Conservation (phyloP, 768 basidiomycete genomes). For the Pisolithus sp. region DNA sequence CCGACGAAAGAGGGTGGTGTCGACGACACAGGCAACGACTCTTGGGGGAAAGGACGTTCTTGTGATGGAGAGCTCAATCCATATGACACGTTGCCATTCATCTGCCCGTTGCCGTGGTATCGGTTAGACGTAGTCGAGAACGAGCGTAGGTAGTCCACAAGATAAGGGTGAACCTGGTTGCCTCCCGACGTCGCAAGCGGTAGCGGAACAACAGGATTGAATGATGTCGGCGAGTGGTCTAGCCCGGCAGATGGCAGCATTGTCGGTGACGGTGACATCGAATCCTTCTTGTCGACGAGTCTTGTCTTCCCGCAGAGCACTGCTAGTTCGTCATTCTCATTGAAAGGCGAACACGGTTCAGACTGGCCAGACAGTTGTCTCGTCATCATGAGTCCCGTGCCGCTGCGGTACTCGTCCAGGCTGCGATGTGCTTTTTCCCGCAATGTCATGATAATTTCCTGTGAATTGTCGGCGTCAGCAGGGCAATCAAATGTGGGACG, state of each 20-base stretch:
- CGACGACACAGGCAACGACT: slow-evolving; percentile 19
- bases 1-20: neutral
- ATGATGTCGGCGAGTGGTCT: slow-evolving; percentile 65
- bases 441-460: slow-evolving; percentile 61
- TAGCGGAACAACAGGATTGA: slow-evolving; percentile 66
- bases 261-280: slow-evolving; percentile 38
- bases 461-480: slow-evolving; percentile 1
- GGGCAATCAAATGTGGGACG: neutral
- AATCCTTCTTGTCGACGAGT: slow-evolving; percentile 56
- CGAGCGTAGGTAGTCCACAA: slow-evolving; percentile 63
- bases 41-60: slow-evolving; percentile 8
- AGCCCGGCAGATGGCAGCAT: slow-evolving; percentile 29
- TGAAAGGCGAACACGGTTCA: slow-evolving; percentile 39
- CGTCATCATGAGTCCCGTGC: slow-evolving; percentile 41
- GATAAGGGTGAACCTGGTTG: slow-evolving; percentile 52
- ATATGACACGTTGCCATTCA: slow-evolving; percentile 15
- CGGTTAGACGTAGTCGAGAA: slow-evolving; percentile 35
- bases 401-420: slow-evolving; percentile 57
- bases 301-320: slow-evolving; percentile 63
- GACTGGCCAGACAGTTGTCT: slow-evolving; percentile 27
- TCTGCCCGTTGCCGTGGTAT: slow-evolving; percentile 15
- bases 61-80: slow-evolving; percentile 11
- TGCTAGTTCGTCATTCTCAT: slow-evolving; percentile 58
- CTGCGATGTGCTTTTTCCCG: slow-evolving; percentile 62
- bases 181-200: slow-evolving; percentile 45